Percentiles rank a stretch among this genome's conserved stretches.
These are phyloP conservation scores for Arabidopsis suecica DNA, from an alignment of 345 rosid species.

Conservation along the genomic window DNA sequence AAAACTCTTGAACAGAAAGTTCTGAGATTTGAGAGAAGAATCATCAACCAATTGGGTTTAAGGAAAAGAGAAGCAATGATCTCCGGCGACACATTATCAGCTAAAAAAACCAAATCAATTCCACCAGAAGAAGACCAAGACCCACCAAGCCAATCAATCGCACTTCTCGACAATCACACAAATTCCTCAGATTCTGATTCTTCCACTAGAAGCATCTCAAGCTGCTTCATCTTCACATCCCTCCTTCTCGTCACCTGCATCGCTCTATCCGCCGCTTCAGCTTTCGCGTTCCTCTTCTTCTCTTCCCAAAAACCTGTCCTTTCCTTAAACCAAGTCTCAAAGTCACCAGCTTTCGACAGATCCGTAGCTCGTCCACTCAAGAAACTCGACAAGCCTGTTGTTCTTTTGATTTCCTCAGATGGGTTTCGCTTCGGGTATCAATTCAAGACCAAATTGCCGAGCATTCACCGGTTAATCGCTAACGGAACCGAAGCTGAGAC, in stretches of 20 bases:
- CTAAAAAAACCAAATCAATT: slow-evolving; percentile 47
- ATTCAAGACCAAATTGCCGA: slow-evolving; percentile 73
- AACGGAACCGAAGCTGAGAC: slow-evolving; percentile 88
- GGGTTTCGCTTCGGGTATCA: slow-evolving; percentile 98
- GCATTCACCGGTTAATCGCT: slow-evolving; percentile 69
- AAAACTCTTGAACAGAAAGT: not conserved
- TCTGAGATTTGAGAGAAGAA: slow-evolving; percentile 27
- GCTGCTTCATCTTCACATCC: slow-evolving; percentile 56
- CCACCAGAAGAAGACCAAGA: slow-evolving; percentile 55
- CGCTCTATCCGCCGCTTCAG: slow-evolving; percentile 74
- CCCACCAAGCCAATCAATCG: slow-evolving; percentile 52
- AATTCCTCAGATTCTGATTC: slow-evolving; percentile 44
- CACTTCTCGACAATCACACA: slow-evolving; percentile 64
- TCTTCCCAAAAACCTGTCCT: slow-evolving; percentile 38
- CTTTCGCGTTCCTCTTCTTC: slow-evolving; percentile 73
- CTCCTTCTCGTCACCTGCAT: slow-evolving; percentile 62
- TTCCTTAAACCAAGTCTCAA: slow-evolving; percentile 30
- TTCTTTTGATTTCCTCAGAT: slow-evolving; percentile 80
- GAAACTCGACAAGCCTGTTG: slow-evolving; percentile 70
- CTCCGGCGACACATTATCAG: slow-evolving; percentile 37
- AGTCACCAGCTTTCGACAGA: slow-evolving; percentile 36
- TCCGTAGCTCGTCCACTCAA: slow-evolving; percentile 61
- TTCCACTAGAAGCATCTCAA: slow-evolving; percentile 40
- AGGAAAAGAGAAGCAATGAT: slow-evolving; percentile 27
- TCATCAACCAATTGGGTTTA: not conserved